These are phyloP conservation scores for Tulasnella sp. DNA, from an alignment of 768 basidiomycete genomes.

Conservation along the genomic window DNA sequence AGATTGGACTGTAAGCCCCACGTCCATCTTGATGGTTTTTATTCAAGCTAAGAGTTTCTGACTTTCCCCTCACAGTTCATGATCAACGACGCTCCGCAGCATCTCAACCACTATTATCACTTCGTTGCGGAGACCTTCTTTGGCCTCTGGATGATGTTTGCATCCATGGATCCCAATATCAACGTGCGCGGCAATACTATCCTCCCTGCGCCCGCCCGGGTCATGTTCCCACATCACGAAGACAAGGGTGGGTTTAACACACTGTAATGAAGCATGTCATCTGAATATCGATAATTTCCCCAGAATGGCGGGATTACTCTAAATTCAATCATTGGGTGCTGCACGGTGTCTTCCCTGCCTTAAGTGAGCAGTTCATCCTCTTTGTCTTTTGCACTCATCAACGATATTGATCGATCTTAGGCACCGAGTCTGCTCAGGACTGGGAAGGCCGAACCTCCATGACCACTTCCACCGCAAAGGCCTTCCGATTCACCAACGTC, in stretches of 20 bases:
- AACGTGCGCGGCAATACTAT: constrained; percentile 35
- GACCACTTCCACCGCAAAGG: constrained; percentile 39
- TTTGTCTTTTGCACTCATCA: constrained; percentile 20
- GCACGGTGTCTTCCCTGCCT: constrained; percentile 63
- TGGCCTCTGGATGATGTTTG: constrained; percentile 68
- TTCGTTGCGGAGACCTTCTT: constrained; percentile 32
- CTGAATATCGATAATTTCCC: too few species aligned
- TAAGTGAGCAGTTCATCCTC: constrained; percentile 54
- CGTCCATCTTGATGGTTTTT: constrained; percentile 11
- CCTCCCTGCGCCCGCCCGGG: constrained; percentile 57
- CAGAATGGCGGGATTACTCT: constrained; percentile 32
- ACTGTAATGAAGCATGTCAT: too few species aligned
- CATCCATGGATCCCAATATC: constrained; percentile 41
- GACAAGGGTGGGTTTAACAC: constrained; percentile 24
- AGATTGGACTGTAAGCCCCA: constrained; percentile 50
- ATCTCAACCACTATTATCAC: constrained; percentile 33
- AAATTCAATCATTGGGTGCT: constrained; percentile 58
- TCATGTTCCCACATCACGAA: constrained; percentile 64
- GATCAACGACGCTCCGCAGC: constrained; percentile 75
- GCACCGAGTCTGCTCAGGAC: constrained; percentile 57
- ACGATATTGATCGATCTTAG: constrained; percentile 36
- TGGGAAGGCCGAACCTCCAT: constrained; percentile 68
- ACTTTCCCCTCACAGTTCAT: constrained; percentile 63
- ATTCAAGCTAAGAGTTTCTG: constrained; percentile 25
- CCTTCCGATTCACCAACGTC: constrained; percentile 64